Evolutionary conservation across 129 eudicot species (phyloP).

Genomic region (Artemisia tridentata): DNA sequence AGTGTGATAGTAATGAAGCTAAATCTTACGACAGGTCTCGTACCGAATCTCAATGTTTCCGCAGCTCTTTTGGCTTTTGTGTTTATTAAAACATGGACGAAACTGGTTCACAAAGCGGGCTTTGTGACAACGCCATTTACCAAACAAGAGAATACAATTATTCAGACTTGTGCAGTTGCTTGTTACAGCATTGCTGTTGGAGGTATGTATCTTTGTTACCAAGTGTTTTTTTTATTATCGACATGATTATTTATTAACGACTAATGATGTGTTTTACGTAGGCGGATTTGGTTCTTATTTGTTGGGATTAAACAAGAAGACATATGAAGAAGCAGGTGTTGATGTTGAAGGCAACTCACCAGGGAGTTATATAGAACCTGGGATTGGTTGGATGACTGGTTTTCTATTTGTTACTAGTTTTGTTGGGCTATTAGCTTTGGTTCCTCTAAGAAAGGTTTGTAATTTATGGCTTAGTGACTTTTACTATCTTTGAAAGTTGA

Average conservation of each 20-base stretch:
- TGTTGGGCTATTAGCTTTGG: constrained; percentile 84
- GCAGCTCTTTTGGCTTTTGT: constrained; percentile 92
- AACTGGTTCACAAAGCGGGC: constrained; percentile 54
- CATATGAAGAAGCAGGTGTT: constrained; percentile 72
- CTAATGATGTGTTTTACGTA: constrained; percentile 9
- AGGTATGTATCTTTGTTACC: constrained; percentile 50
- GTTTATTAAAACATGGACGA: constrained; percentile 73
- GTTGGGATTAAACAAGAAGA: constrained; percentile 61
- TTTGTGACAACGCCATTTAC: constrained; percentile 63
- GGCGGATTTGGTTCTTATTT: constrained; percentile 90
- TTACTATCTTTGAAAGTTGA: background rate
- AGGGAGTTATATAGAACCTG: constrained; percentile 62
- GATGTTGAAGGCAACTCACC: constrained; percentile 64
- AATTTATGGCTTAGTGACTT: constrained; percentile 14
- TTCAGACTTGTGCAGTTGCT: constrained; percentile 96
- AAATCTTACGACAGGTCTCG: constrained; percentile 82
- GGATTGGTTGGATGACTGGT: constrained; percentile 85
- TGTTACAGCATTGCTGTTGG: constrained; percentile 91
- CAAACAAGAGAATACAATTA: constrained; percentile 76
- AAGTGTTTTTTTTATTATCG: background rate
- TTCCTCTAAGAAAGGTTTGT: constrained; percentile 83
- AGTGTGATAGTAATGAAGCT: constrained; percentile 91
- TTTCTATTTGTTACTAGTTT: constrained; percentile 78
- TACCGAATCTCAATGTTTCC: constrained; percentile 84
- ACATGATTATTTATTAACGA: background rate